Evolutionary conservation across 352 stramenopile genomes (phyloP), one percentile per base, ranked within the genome.

Genomic region (Globisporangium cederbergense): DNA sequence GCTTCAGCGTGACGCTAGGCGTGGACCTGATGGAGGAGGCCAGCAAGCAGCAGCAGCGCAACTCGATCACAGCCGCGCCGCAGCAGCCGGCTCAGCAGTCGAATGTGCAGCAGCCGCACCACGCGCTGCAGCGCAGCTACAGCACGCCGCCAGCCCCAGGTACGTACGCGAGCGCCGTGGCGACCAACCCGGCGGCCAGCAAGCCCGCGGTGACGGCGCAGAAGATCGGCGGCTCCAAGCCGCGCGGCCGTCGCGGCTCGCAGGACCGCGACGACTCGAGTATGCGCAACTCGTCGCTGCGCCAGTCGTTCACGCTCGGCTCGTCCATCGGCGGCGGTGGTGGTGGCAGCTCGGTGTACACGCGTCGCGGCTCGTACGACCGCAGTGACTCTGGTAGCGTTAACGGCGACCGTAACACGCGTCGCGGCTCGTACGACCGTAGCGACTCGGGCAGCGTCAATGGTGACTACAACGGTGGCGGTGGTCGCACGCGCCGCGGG

Each of bases 1-100:
- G 85, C 71, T 95, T 93, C 64, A 90, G 84, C 61, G 85, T 95
- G 36, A 95, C 86, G 58, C 79, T 95, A 14, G 79, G 75, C 57
- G 71, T 89, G 16, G 82, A 93, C 46, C 59, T 86, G 28, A 14
- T 77, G 5, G 83, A 92, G 28, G 83, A 92, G 49, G 79, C 78
- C 18, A 88, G 79, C 71, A 79, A 89, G 71, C 77, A 89, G 59
- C 67, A 78, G 42, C 66, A 81, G 70, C 82, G 82, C 45, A 56
- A 64, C 50, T 91, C 80, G 54, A 55, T 89, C 5, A 86, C 77
- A 9, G 34, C 66, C 64, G 18, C 72, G 73, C 63, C 51, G n/a
- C 18, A 22, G 36, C 49, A 47, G 30, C 54, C 45, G 58, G 9
- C 43, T 20, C 45, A 54, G 64, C 38, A 67, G 57, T 5, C 32